These are phyloP conservation scores for Cajanus cajan DNA, from an alignment of 306 rosid genomes.

Conservation along the genomic window DNA sequence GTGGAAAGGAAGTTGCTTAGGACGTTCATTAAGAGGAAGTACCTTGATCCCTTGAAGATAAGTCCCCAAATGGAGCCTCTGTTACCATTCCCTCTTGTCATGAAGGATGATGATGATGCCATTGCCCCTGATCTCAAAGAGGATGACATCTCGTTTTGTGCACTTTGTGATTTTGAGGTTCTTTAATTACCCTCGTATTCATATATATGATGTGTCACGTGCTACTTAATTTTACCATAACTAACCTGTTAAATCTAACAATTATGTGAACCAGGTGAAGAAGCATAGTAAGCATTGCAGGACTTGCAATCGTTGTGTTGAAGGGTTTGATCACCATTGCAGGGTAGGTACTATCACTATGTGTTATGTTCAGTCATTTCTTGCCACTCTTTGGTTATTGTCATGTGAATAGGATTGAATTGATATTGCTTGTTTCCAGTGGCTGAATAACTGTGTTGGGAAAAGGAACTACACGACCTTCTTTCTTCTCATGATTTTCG, in stretches of 20 bases:
- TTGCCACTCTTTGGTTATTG: neutral
- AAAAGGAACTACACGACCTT: conserved; percentile 87
- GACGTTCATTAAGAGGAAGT: conserved; percentile 76
- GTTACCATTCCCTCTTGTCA: conserved; percentile 75
- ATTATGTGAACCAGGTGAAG: conserved; percentile 53
- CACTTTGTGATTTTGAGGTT: conserved; percentile 83
- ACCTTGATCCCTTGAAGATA: conserved; percentile 64
- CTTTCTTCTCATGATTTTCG: conserved; percentile 79
- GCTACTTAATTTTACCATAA: neutral
- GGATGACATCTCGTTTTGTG: conserved; percentile 80
- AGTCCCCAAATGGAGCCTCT: conserved; percentile 65
- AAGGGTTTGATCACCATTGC: conserved; percentile 97
- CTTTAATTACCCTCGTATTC: neutral
- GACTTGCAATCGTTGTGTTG: conserved; percentile 93
- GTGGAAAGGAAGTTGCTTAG: conserved; percentile 79
- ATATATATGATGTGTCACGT: too few relatives aligned
- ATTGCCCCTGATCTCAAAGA: conserved; percentile 55
- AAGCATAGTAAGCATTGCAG: conserved; percentile 91
- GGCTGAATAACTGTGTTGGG: conserved; percentile 96
- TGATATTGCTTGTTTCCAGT: conserved; percentile 48
- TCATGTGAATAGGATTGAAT: neutral
- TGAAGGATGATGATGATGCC: conserved; percentile 86
- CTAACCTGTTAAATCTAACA: neutral
- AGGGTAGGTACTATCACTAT: conserved; percentile 50
- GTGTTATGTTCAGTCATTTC: neutral